Base-by-base conservation (phyloP, 2,329 filamentous ascomycete genomes). In the Fusarium domesticum region DNA sequence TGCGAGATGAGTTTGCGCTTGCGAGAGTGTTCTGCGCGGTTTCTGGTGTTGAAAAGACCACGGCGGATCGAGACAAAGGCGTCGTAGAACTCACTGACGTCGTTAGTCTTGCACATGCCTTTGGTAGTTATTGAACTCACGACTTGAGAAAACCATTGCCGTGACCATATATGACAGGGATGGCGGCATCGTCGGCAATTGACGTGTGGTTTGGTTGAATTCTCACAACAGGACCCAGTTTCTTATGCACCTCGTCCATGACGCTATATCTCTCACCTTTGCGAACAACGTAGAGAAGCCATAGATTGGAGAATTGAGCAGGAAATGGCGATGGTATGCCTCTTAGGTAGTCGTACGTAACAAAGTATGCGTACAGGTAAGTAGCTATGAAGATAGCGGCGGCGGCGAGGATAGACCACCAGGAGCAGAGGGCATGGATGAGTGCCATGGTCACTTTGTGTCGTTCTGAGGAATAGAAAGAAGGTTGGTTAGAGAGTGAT, bases 1-100 rank as follows among this genome's bases (percentile, higher is more conserved):
- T 95, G 89, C 2, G 87, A 83, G 37, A 96, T 81, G 3, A 88
- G 84, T 77, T 95, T 96, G 59, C 90, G 81, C 77, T 96, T 96
- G 51, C 90, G 83, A 0, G 85, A 84, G 66, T 96, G 90, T 61
- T 96, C 88, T 1, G 74, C 74, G 37, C 91, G 80, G 68, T 91
- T 82, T 23, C 91, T 78, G 0, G 90, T 95, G 67, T 95, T 96
- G 80, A 96, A 96, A 11, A 96, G 75, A 16, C 89, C 89, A 11
- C 88, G 81, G 39, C 79, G 80, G 60, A 95, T 95, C 11, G 87
- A 91, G 42, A 96, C 89, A 58, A 96, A 96, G 38, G 88, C 87
- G 60, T 95, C 89, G 59, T 96, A 96, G 70, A 91, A 96, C 3
- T 92, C 84, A 33, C 85, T 89, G 6, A 0, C 2, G 2, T 10